Percentiles rank a stretch among this genome's conserved stretches.
These are phyloP conservation scores for Xylaria hypoxylon DNA, from an alignment of 2,329 filamentous ascomycete species.

Conservation along the genomic window DNA sequence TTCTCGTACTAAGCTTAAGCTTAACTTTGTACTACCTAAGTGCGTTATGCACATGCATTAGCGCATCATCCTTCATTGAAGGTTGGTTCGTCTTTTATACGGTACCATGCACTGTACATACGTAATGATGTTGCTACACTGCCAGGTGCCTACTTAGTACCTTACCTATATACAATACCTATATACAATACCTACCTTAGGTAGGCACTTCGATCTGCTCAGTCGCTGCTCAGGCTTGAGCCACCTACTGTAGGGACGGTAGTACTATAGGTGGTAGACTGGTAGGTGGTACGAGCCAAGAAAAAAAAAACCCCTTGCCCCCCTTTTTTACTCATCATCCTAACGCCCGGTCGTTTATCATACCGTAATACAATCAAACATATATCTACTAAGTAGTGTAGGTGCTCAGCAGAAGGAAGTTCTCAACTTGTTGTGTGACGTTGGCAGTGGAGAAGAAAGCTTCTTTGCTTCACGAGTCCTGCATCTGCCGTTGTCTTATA, in stretches of 20 bases:
- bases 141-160: neutral
- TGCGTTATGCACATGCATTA: slow-evolving; percentile 5
- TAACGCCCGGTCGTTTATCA: slow-evolving; percentile 26
- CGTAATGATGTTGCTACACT: neutral
- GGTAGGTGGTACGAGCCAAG: slow-evolving; percentile 25
- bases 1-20: slow-evolving; percentile 19
- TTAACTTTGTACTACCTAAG: slow-evolving; percentile 13
- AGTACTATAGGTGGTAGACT: too few relatives aligned
- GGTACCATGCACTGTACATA: neutral
- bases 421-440: neutral
- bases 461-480: slow-evolving; percentile 34
- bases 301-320: slow-evolving; percentile 5
- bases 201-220: too few relatives aligned
- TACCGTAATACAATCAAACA: neutral
- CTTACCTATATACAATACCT: neutral
- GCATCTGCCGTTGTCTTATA: slow-evolving; percentile 16
- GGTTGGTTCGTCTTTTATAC: neutral
- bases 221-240: too few relatives aligned
- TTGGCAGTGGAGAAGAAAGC: neutral
- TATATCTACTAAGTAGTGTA: neutral
- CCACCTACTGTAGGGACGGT: too few relatives aligned
- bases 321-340: slow-evolving; percentile 33
- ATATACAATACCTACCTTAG: too few relatives aligned
- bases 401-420: slow-evolving; percentile 12
- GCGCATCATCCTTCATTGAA: neutral